Evolutionary conservation across 352 stramenopile genomes (phyloP), one percentile per base, ranked within the genome.

Genomic region (Hyaloperonospora brassicae): DNA sequence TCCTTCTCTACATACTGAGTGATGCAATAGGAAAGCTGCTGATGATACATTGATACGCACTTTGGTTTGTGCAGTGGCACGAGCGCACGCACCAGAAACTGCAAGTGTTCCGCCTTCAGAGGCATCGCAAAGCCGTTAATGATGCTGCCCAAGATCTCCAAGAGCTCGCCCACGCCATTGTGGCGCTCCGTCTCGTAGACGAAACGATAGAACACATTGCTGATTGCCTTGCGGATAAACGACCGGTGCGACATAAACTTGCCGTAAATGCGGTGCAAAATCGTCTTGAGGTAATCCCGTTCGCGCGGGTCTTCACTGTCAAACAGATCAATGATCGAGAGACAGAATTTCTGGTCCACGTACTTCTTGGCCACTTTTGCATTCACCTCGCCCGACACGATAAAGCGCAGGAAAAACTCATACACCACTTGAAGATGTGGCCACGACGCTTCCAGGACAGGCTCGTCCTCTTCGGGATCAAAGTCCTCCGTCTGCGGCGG

Each of bases 1-100:
- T 99, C 97, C 64, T 99, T 99, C 70, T 98, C 96, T 17, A 98
- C 95, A 57, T 98, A 99, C 72, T 98, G 96, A 48, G 97, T 98
- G 25, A 98, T 98, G 79, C 97, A 99, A 70, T 99, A 99, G 4
- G 93, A 97, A 5, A 99, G 70, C 62, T 99, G 96, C 61, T 98
- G 95, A 59, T 98, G 96, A 64, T 98, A 99, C 55, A 98, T 86
- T 38, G 82, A 76, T 17, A 98, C 76, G 57, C 87, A 96, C 46
- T 59, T 61, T 31, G 62, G 93, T 91, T 57, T 99, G 79, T 99
- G 97, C 35, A 99, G 80, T 8, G 96, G 96, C 52, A 98, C 97
- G 22, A 98, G 65, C 9, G 95, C 93, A 40, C 87, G 75, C 42
- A 95, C 62, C 2, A 98, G 77, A 59, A 98, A 98, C 59, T 96